Base-by-base conservation (phyloP, 1,284 basidiomycete species). In the Papiliotrema nemorosa region DNA sequence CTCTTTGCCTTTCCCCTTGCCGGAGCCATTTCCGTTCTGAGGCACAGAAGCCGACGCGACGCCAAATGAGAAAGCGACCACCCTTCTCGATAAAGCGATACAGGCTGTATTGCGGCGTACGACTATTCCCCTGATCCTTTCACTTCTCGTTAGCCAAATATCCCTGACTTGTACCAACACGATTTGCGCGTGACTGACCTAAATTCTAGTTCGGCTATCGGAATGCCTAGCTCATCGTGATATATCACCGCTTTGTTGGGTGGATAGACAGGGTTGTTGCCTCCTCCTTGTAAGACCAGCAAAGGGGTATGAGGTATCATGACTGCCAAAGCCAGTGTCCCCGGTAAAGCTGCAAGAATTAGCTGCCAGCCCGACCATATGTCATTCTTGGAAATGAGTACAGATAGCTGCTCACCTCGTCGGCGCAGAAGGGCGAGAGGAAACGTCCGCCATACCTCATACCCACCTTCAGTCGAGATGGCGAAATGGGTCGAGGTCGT, bases 181-280 rank as follows among this genome's bases (percentile, higher is more conserved):
- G 13, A n/a, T n/a, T 12, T n/a, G 20, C 13, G 37, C 31, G 10
- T 1, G 18, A 61, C 70, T 45, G 36, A 75, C 73, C 67, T 61
- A 67, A 97, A 96, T 75, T 96, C 91, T 48, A 97, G 80, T 72
- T 94, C 89, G 25, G 87, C 88, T 34, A 92, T 84, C 62, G 91
- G 85, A 45, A 78, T 76, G 3, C 83, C 84, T 2, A 81, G 75
- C 2, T 79, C 80, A 73, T 91, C 89, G 73, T 96, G 87, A 85
- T 88, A 96, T 41, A 97, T 73, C 50, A 96, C 80, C 41, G 92
- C 88, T 77, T 96, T 97, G 78, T 97, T 97, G 24, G 88, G 89
- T 25, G 92, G 85, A 73, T 91, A 97, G 5, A 89, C 79, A n/a
- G 92, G 92, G 66, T 86, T 87, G 44, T 84, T 79, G 26, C 91